These are phyloP conservation scores for Pelargonium nanum DNA, from an alignment of 345 rosid genomes.

Conservation along the genomic window DNA sequence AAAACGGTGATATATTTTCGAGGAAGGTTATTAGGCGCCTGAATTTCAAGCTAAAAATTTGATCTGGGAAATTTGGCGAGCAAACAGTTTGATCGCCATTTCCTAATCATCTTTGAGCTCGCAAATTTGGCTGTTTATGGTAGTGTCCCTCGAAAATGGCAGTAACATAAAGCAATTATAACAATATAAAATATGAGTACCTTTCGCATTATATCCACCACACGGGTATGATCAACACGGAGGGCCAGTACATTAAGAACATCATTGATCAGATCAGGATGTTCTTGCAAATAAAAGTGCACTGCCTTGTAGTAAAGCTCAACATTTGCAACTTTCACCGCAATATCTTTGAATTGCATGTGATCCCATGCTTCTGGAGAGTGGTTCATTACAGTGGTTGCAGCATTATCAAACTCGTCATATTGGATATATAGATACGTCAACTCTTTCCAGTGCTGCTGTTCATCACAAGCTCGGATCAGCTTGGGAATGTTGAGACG, in stretches of 20 bases:
- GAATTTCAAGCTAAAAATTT: background rate
- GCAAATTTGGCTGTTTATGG: no score
- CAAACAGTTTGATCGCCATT: no score
- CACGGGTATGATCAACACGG: conserved; percentile 86
- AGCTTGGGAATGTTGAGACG: conserved; percentile 96
- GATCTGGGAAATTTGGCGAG: no score
- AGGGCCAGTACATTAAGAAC: conserved; percentile 86
- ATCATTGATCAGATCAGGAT: conserved; percentile 86
- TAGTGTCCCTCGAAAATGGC: conserved; percentile 5
- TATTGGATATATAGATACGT: conserved; percentile 81
- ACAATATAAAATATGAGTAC: conserved; percentile 21
- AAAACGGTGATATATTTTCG: no score
- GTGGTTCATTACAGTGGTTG: conserved; percentile 90
- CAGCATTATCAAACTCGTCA: conserved; percentile 90
- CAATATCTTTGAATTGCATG: conserved; percentile 89
- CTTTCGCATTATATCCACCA: conserved; percentile 91
- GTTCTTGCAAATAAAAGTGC: conserved; percentile 92
- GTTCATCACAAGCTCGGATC: conserved; percentile 93
- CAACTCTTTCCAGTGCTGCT: conserved; percentile 92
- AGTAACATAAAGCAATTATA: background rate
- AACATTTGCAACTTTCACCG: conserved; percentile 87
- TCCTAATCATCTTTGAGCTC: no score
- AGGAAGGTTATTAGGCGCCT: no score
- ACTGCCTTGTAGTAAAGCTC: conserved; percentile 93
- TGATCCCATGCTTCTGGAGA: conserved; percentile 99